Conservation (phyloP, 257 asterid species). For the Solanum acaule region DNA sequence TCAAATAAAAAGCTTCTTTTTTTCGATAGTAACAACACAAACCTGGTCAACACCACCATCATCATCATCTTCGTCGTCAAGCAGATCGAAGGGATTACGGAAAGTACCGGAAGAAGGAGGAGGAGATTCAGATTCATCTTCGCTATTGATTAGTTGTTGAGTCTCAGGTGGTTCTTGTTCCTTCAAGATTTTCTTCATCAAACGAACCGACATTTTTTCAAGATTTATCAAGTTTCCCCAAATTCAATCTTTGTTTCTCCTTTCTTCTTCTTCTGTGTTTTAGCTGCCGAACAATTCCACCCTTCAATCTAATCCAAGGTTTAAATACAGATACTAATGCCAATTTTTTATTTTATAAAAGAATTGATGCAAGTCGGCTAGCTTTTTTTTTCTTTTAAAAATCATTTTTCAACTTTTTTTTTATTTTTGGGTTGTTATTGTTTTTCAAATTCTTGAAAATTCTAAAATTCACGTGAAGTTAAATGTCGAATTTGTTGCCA, state of each 20-base stretch:
- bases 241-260: not conserved
- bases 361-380: not conserved
- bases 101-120: not conserved
- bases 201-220: slow-evolving; percentile 3
- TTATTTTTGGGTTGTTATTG: not conserved
- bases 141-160: not conserved
- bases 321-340: not conserved
- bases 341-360: not conserved
- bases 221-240: not conserved
- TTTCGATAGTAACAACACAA: not conserved
- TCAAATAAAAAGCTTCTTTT: not conserved
- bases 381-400: not conserved
- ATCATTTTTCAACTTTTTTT: not conserved
- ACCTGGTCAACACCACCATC: slow-evolving; percentile 3
- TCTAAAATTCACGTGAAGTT: not conserved
- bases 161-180: not conserved
- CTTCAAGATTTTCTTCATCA: slow-evolving; percentile 6
- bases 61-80: slow-evolving; percentile 4
- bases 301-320: not conserved
- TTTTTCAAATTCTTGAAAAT: not conserved
- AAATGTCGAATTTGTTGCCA: not conserved
- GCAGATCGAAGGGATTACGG: slow-evolving; percentile 11
- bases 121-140: slow-evolving; percentile 1
- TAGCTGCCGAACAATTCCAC: not conserved
- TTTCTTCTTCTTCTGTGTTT: not conserved